Conservation (phyloP, 441 rosid species). For the Mallotus japonicus region DNA sequence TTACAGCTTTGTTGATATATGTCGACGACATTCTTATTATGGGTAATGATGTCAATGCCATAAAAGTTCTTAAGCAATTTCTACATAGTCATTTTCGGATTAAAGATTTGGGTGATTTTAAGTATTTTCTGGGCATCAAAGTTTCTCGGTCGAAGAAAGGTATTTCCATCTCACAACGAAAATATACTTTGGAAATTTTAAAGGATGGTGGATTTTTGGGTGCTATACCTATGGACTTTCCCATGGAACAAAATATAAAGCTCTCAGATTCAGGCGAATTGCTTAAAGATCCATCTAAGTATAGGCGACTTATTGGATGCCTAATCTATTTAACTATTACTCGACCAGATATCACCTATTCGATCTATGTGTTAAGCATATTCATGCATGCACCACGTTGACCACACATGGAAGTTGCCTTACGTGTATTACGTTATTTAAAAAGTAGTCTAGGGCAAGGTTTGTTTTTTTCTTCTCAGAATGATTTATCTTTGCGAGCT, state of each 20-base stretch:
- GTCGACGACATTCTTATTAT: not conserved
- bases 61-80: not conserved
- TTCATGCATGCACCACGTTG: not conserved
- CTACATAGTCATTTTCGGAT: no score
- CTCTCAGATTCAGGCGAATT: not conserved
- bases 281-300: conserved; percentile 10
- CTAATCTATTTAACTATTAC: conserved; percentile 10
- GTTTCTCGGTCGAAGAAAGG: not conserved
- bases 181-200: not conserved
- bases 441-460: not conserved
- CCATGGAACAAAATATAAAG: conserved; percentile 1
- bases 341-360: not conserved
- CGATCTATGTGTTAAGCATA: not conserved
- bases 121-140: no score
- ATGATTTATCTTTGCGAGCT: not conserved
- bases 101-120: no score
- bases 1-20: not conserved
- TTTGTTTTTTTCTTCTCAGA: not conserved
- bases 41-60: not conserved
- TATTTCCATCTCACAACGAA: not conserved
- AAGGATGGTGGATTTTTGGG: conserved; percentile 1
- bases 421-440: conserved; percentile 1
- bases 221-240: not conserved
- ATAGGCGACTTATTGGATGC: not conserved
- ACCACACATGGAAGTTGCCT: not conserved